Conservation (phyloP, 1,284 basidiomycete genomes). For the Pyrrhoderma noxium region DNA sequence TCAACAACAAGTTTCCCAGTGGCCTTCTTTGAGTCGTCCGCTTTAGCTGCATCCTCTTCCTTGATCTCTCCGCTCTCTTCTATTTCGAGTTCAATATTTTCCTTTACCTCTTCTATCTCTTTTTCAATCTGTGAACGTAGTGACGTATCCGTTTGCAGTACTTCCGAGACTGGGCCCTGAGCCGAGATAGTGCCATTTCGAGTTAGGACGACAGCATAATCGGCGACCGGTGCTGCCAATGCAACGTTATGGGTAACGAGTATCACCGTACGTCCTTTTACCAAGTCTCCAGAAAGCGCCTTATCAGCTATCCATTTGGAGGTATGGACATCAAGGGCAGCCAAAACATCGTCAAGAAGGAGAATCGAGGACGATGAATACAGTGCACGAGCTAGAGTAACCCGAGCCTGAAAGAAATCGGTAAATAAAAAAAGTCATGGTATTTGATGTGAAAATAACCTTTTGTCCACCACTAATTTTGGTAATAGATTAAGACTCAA, state of each 20-base stretch:
- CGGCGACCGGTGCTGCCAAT: slow-evolving; percentile 33
- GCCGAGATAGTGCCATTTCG: slow-evolving; percentile 23
- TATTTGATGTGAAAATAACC: slow-evolving; percentile 17
- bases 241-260: slow-evolving; percentile 40
- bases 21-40: slow-evolving; percentile 16
- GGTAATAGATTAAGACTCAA: background rate
- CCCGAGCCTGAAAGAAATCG: slow-evolving; percentile 8
- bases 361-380: slow-evolving; percentile 32
- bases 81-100: slow-evolving; percentile 16
- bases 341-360: slow-evolving; percentile 36
- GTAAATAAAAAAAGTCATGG: background rate
- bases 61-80: slow-evolving; percentile 4
- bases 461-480: slow-evolving; percentile 36
- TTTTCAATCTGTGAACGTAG: slow-evolving; percentile 20
- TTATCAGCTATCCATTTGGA: slow-evolving; percentile 39
- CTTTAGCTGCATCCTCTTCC: background rate
- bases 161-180: slow-evolving; percentile 22
- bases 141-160: slow-evolving; percentile 23
- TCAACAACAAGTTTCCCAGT: slow-evolving; percentile 31
- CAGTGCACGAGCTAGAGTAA: slow-evolving; percentile 34
- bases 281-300: slow-evolving; percentile 34
- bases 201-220: slow-evolving; percentile 32
- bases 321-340: slow-evolving; percentile 40
- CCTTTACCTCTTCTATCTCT: slow-evolving; percentile 14
- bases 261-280: slow-evolving; percentile 36